Base-by-base conservation (phyloP, 371 early-diverging fungal species). In the Haplosporangium sp. region DNA sequence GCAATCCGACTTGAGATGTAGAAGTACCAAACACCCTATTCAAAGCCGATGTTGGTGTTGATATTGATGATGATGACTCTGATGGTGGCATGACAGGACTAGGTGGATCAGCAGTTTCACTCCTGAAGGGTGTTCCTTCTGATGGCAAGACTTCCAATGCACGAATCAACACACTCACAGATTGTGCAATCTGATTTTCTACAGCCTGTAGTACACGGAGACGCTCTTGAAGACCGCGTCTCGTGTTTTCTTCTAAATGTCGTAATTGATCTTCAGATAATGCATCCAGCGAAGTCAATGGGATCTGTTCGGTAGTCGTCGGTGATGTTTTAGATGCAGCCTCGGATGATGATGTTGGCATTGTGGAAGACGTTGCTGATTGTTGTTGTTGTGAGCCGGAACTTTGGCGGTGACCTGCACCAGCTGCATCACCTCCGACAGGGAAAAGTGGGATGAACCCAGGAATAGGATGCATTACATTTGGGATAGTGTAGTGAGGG, bases 161-260 rank as follows among this genome's bases (percentile, higher is more conserved):
- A 55, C 88, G 89, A 7, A 88, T 84, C 61, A 94, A 73, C 44
- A 87, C 78, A 38, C 88, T 87, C 62, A 90, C 88, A 1, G 89
- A 73, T 4, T 89, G 88, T 19, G 88, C 86, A 55, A 93, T 86
- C 75, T 94, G 93, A 1, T 69, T 62, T 68, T 94, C 92, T 1
- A 92, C 86, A 0, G 85, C 77, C 53, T 90, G 87, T 44, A 93
- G 59, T 3, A 91, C 83, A 1, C 79, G 82, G 10, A 94, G 72
- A 3, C 93, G 87, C 47, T 88, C 86, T 37, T 87, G 85, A 38
- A 93, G 85, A 0, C 88, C 89, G 17, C 89, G 88, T 40, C 92
- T 74, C 9, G 92, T 86, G 3, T 76, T 71, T 0, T 85, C 87
- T 13, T 92, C 89, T 70, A 94, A 68, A 2, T 64, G 65, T 9